Base-by-base conservation (phyloP, 2,329 filamentous ascomycete species). In the Huntiella savannae region DNA sequence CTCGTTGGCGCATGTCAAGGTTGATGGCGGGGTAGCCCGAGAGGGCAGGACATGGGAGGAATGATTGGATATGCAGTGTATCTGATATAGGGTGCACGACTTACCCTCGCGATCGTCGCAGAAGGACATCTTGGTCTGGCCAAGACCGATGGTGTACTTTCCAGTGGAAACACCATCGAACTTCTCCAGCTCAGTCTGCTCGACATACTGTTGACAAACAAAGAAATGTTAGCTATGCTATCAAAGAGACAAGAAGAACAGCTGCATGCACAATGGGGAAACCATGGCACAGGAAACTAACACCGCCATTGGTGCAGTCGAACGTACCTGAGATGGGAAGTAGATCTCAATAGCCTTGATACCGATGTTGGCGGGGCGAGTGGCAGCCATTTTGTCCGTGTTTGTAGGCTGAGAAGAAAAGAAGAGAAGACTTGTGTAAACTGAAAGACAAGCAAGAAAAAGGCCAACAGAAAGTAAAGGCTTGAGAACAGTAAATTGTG, bases 291-390 rank as follows among this genome's bases (percentile, higher is more conserved):
- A 28, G 22, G 6, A 2, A 28, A 2, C 22, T 1, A 10, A 10
- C 22, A 28, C 22, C 22, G 6, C 22, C 22, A 28, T 28, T 28
- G 22, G 22, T 16, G 38, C 17, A 15, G 28, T 34, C 22, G 12
- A 16, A 65, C 77, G 53, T 65, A 88, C 83, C 77, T 88, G 83
- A 63, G 72, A 82, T 54, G 83, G 83, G 60, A 85, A 83, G 65
- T 91, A 91, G 60, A 91, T 75, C 63, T 91, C 83, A 64, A 91
- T 83, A 79, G 82, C 83, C 70, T 91, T 88, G 62, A 91, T 86
- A 73, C 83, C 83, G 64, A 91, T 79, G 67, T 88, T 88, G 64
- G 86, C 77, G 54, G 83, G 81, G 65, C 81, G 79, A 43, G 40
- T 34, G 55, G 77, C 62, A 60, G 80, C 73, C 81, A 86, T 87